These are phyloP conservation scores for Xanthoconium purpureum DNA, from an alignment of 768 basidiomycete species.

Conservation along the genomic window DNA sequence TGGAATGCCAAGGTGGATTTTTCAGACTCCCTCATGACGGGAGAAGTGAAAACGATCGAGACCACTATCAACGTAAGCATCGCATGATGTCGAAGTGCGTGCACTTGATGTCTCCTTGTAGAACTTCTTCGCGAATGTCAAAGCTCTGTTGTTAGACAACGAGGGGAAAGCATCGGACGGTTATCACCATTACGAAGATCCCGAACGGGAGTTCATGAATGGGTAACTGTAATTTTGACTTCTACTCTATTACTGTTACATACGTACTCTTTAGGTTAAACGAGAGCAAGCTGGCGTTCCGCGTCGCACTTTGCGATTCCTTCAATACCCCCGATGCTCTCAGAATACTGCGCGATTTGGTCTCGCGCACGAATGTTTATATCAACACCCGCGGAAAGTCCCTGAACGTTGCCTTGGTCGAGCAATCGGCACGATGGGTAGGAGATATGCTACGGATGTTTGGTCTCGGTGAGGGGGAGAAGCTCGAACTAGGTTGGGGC, in stretches of 20 bases:
- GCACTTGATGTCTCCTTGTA: constrained; percentile 31
- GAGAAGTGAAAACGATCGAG: constrained; percentile 86
- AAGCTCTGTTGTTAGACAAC: constrained; percentile 65
- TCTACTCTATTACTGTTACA: constrained; percentile 9
- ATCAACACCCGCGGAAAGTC: constrained; percentile 62
- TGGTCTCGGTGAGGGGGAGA: constrained; percentile 71
- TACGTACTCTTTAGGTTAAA: constrained; percentile 52
- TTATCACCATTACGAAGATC: constrained; percentile 59
- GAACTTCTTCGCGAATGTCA: constrained; percentile 93
- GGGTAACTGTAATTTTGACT: constrained; percentile 42
- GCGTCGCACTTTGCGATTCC: constrained; percentile 88
- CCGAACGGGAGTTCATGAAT: constrained; percentile 66
- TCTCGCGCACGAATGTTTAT: constrained; percentile 86
- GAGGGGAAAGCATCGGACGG: constrained; percentile 49
- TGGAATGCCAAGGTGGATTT: constrained; percentile 97
- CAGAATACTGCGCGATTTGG: constrained; percentile 70
- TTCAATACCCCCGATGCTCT: constrained; percentile 93
- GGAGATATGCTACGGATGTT: constrained; percentile 75
- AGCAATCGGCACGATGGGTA: constrained; percentile 64
- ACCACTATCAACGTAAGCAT: constrained; percentile 73
- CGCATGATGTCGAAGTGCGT: background rate
- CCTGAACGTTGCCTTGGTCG: constrained; percentile 61
- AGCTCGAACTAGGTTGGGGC: constrained; percentile 82
- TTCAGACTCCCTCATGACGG: constrained; percentile 83
- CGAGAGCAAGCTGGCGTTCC: constrained; percentile 73